Base-by-base conservation (phyloP, 164 flowering plant genomes). In the Sedum album region DNA sequence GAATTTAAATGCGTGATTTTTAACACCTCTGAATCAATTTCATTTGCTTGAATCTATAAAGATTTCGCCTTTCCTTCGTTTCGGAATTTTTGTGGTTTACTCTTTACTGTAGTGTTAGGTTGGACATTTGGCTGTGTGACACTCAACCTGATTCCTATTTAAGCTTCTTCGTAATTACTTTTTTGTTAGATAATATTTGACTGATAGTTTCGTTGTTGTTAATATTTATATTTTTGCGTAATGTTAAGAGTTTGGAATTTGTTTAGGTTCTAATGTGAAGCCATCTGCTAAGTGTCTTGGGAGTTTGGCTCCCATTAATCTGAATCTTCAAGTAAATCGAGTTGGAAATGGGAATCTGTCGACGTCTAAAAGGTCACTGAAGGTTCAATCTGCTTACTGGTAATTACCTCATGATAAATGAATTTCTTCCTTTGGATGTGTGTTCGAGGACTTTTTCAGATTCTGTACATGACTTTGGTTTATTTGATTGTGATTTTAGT, bases 341-440 rank as follows among this genome's bases (percentile, higher is more conserved):
- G 31, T 31, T 10, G 70, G 76, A 33, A 77, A 78, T 57, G 53
- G 55, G 25, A 79, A 65, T 35, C 26, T 69, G 62, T 69, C 77
- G 55, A 39, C 70, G 60, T 44, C 68, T 28, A 83, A 75, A 67
- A 78, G 83, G 69, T 5, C 73, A 15, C 76, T 86, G n/a, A 66
- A 72, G 21, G 78, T 91, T 76, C 76, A 79, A 71, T 89, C 96
- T 66, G 71, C 66, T 9, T 83, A 82, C 42, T 73, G 87, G 86
- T 87, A 74, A 41, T 42, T 60, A 20, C 53, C 23, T 10, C 21
- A 14, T 68, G 20, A 23, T 57, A 26, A 31, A 31, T 68, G 21
- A 49, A 15, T 30, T 20, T 5, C 15, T 23, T 65, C 23, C 15
- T 23, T 65, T 21, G 18, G 4, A 15, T 65, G 65, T 60, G 31